phyloP scores from a whole-genome alignment of 2,329 filamentous ascomycete species.

The Aureobasidium lini region DNA sequence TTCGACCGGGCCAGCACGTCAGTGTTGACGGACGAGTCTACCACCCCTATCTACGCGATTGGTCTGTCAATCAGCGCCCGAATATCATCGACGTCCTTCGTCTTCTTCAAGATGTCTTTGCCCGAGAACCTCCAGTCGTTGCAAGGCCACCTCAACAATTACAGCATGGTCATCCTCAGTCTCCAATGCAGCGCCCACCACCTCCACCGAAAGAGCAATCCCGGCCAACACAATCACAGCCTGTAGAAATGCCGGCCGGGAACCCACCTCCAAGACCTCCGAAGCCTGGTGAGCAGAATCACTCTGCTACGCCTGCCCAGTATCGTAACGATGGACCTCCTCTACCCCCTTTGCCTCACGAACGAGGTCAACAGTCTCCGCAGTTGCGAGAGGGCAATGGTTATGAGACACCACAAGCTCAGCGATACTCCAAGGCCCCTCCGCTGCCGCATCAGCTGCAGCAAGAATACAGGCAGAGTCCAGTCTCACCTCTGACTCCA shows the following conservation, averaged over 20 bases:
- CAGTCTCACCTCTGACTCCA: neutral
- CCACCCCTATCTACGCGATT: constrained; percentile 88
- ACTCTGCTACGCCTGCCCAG: constrained; percentile 12
- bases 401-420: constrained; percentile 18
- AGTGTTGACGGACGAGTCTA: constrained; percentile 89
- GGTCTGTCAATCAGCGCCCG: constrained; percentile 84
- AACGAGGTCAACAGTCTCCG: constrained; percentile 16
- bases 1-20: constrained; percentile 90
- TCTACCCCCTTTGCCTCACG: constrained; percentile 28
- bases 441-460: constrained; percentile 1
- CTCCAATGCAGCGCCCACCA: constrained; percentile 26
- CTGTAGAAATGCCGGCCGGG: constrained; percentile 16
- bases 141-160: constrained; percentile 54
- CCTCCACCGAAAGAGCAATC: constrained; percentile 29
- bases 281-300: constrained; percentile 38
- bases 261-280: constrained; percentile 45
- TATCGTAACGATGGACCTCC: constrained; percentile 24
- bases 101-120: constrained; percentile 78
- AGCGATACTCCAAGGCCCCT: neutral
- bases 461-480: neutral
- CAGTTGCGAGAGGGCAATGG: constrained; percentile 17
- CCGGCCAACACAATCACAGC: constrained; percentile 19
- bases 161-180: constrained; percentile 44
- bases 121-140: constrained; percentile 88
- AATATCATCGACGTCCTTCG: constrained; percentile 74